Conservation (phyloP, 345 rosid genomes). For the Salix purpurea region DNA sequence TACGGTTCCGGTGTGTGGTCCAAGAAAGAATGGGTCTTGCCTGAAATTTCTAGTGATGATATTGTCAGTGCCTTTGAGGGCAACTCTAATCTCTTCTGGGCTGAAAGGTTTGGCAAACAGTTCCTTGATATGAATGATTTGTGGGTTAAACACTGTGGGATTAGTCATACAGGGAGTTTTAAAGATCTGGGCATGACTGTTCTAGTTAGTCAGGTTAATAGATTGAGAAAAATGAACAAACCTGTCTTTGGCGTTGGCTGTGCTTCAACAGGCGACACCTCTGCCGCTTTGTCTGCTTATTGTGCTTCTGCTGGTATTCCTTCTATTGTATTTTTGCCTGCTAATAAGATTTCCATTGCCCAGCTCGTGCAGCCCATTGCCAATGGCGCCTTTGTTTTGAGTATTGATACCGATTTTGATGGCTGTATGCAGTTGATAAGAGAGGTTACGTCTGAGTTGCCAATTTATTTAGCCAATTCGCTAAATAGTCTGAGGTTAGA, state of each 20-base stretch:
- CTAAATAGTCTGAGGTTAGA: slow-evolving; percentile 26
- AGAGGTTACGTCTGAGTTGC: slow-evolving; percentile 24
- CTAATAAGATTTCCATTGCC: slow-evolving; percentile 27
- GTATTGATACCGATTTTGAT: slow-evolving; percentile 27
- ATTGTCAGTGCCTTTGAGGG: slow-evolving; percentile 28
- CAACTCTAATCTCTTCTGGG: slow-evolving; percentile 27
- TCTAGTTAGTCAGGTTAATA: slow-evolving; percentile 23
- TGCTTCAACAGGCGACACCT: slow-evolving; percentile 31
- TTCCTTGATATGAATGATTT: slow-evolving; percentile 22
- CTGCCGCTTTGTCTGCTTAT: slow-evolving; percentile 27
- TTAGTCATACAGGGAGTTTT: slow-evolving; percentile 28
- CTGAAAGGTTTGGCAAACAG: slow-evolving; percentile 25
- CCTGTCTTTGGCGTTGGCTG: slow-evolving; percentile 27
- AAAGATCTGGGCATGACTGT: slow-evolving; percentile 33
- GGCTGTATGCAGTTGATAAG: slow-evolving; percentile 28
- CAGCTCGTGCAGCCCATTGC: slow-evolving; percentile 34
- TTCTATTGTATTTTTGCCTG: slow-evolving; percentile 23
- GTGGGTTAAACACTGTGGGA: slow-evolving; percentile 32
- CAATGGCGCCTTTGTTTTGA: slow-evolving; percentile 29
- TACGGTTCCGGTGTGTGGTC: slow-evolving; percentile 32
- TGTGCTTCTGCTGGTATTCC: slow-evolving; percentile 28
- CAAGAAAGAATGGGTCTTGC: slow-evolving; percentile 24
- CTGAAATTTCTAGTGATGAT: slow-evolving; percentile 24
- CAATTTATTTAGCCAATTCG: slow-evolving; percentile 26
- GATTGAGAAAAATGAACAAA: slow-evolving; percentile 23